Base-by-base conservation (phyloP, 441 rosid species). In the Hura crepitans region DNA sequence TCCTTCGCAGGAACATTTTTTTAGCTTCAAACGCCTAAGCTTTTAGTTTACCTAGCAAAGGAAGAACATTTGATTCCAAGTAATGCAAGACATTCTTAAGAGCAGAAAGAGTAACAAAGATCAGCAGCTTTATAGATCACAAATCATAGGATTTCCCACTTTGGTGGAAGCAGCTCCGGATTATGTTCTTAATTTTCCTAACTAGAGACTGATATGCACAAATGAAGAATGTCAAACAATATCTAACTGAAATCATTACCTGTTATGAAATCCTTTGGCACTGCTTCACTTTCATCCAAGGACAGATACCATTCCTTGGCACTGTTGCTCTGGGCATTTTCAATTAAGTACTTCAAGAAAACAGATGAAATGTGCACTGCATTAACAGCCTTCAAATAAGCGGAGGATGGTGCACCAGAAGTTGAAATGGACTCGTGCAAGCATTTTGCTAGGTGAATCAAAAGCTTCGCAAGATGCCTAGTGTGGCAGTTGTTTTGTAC, bases 391-490 rank as follows among this genome's bases (percentile, higher is more conserved):
- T 84, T 93, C 76, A 58, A 55, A 79, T 77, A 87, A 62, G 78
- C 77, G 11, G 79, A 18, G 35, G 85, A 72, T 9, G 83, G 74
- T 50, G 74, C 79, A 70, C 78, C 89, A 45, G 93, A 79, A 72
- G 80, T 62, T 30, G 82, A 82, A 25, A 78, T 80, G 54, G 78
- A 82, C 85, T 88, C 97, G 83, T 83, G 87, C 87, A 96, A 88
- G 81, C 90, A 88, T 87, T 85, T 79, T 0, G 89, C 81, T 15
- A 93, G 75, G 82, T 91, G 97, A 76, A 93, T 86, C 86, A 91
- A 84, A 74, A 96, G 81, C 70, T 96, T 96, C 8, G 89, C 85
- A 23, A 96, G 91, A 79, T 93, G 99, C 86, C 95, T 85, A 3
- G 99, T 96, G 73, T 65, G 73, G 51, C 77, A 75, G 71, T 96